Conservation (phyloP, 208 protist genomes). For the Ichthyophonus hoferi region DNA sequence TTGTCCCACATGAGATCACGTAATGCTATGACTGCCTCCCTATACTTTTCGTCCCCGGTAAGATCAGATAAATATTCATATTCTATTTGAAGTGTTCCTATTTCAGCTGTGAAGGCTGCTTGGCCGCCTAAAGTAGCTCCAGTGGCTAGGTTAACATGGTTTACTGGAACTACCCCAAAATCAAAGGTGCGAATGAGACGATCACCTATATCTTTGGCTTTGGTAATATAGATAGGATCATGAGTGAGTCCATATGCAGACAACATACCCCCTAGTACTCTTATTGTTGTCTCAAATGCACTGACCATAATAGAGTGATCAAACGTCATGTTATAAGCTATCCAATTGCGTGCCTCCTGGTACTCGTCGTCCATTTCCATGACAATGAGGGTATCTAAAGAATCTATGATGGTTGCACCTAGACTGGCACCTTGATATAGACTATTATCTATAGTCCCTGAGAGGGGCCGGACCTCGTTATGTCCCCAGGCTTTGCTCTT, state of each 20-base stretch:
- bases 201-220: constrained; percentile 48
- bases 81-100: constrained; percentile 60
- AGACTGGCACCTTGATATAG: constrained; percentile 14
- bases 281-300: constrained; percentile 63
- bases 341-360: constrained; percentile 17
- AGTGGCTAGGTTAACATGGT: not conserved
- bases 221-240: constrained; percentile 38
- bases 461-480: constrained; percentile 44
- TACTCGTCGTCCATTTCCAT: constrained; percentile 51
- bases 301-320: constrained; percentile 32
- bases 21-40: not conserved
- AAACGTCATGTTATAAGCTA: constrained; percentile 17
- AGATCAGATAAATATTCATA: constrained; percentile 47
- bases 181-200: constrained; percentile 45
- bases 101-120: constrained; percentile 49
- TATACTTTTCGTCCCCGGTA: constrained; percentile 33
- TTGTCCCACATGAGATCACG: not conserved
- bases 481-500: constrained; percentile 42
- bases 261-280: constrained; percentile 54
- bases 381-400: constrained; percentile 51
- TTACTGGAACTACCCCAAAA: not conserved
- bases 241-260: constrained; percentile 37
- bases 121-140: not conserved
- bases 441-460: not conserved
- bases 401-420: constrained; percentile 55